Percentiles rank a stretch among this genome's conserved stretches.
These are phyloP conservation scores for Neocatenulostroma microsporum DNA, from an alignment of 2,329 filamentous ascomycete genomes.

Conservation along the genomic window DNA sequence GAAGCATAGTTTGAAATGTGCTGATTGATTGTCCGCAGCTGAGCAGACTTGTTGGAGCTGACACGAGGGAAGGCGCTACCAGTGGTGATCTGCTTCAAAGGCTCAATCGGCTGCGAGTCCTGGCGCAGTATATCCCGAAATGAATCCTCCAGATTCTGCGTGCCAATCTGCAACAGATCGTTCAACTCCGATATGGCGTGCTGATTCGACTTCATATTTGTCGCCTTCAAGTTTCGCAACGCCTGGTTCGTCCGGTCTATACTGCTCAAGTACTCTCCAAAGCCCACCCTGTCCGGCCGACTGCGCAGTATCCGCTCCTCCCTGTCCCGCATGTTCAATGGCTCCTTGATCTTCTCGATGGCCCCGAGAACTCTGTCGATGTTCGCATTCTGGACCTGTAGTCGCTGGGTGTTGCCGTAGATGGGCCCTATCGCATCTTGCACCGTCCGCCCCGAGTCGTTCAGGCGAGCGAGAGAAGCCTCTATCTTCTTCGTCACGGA, in stretches of 20 bases:
- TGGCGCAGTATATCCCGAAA: slow-evolving; percentile 74
- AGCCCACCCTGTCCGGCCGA: slow-evolving; percentile 69
- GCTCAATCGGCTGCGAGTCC: slow-evolving; percentile 73
- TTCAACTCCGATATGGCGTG: slow-evolving; percentile 75
- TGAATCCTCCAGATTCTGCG: slow-evolving; percentile 72
- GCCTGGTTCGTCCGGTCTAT: slow-evolving; percentile 82
- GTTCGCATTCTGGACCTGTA: slow-evolving; percentile 83
- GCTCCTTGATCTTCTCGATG: slow-evolving; percentile 81
- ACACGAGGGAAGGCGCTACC: slow-evolving; percentile 66
- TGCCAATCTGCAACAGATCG: slow-evolving; percentile 68
- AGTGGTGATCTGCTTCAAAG: slow-evolving; percentile 88
- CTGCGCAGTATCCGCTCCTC: slow-evolving; percentile 82
- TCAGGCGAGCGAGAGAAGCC: slow-evolving; percentile 72
- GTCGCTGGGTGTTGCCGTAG: slow-evolving; percentile 80
- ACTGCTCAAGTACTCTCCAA: slow-evolving; percentile 79
- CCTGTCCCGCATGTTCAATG: slow-evolving; percentile 83
- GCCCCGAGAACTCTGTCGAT: slow-evolving; percentile 78
- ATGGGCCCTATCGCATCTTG: slow-evolving; percentile 88
- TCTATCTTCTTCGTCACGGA: slow-evolving; percentile 94
- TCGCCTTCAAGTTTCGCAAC: slow-evolving; percentile 73
- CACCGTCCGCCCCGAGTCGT: slow-evolving; percentile 82
- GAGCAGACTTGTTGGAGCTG: slow-evolving; percentile 65
- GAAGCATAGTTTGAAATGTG: slow-evolving; percentile 26
- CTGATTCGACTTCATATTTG: slow-evolving; percentile 89
- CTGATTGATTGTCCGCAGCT: slow-evolving; percentile 71